Percentiles rank a stretch among this genome's conserved stretches.
Conservation (phyloP, 176 grass and related monocot genomes). For the Canna indica region DNA sequence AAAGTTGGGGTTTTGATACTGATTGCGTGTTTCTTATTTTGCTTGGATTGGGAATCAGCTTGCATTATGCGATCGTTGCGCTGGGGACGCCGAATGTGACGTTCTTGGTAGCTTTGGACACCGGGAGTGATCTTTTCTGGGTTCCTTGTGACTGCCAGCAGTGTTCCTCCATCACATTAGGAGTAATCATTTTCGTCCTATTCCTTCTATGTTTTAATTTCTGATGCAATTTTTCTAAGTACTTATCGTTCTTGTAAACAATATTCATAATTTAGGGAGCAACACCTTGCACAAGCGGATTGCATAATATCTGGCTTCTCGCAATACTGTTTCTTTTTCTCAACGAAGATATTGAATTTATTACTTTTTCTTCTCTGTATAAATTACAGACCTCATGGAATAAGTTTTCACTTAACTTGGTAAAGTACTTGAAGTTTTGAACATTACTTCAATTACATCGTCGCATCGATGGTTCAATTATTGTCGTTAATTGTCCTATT, state of each 20-base stretch:
- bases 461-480: no score
- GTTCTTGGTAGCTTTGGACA: conserved; percentile 86
- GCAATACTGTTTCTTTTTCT: no score
- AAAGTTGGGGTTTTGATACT: not conserved
- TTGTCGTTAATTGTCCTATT: not conserved
- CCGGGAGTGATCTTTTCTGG: conserved; percentile 91
- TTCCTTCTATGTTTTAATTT: not conserved
- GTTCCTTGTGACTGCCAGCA: conserved; percentile 72
- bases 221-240: not conserved
- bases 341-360: no score
- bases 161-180: conserved; percentile 47
- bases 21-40: not conserved
- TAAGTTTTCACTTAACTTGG: no score
- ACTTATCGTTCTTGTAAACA: not conserved
- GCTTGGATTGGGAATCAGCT: conserved; percentile 33
- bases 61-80: conserved; percentile 71
- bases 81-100: conserved; percentile 82
- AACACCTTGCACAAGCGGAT: not conserved
- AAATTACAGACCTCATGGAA: no score
- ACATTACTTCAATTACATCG: no score
- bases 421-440: no score
- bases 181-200: conserved; percentile 21
- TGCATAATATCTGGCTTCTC: no score
- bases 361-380: no score
- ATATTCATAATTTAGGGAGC: not conserved